phyloP scores from a whole-genome alignment of 805 yeast genomes.

The Starmerella roubikii region DNA sequence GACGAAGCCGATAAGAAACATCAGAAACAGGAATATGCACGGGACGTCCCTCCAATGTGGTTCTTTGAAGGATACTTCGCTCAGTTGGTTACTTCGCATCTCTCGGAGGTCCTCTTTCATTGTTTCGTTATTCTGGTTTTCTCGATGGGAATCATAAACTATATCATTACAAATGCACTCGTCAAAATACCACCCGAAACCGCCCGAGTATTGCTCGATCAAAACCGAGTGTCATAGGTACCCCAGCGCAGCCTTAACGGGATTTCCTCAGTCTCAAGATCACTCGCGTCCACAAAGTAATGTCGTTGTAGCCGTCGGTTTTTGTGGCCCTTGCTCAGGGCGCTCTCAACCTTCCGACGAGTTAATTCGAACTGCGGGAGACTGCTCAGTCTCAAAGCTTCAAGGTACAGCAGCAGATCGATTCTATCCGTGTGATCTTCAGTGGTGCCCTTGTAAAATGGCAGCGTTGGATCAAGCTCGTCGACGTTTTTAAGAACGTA shows the following conservation, averaged over 20 bases:
- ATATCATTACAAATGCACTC: no score
- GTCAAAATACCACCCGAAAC: no score
- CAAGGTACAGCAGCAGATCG: neutral
- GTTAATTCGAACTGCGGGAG: neutral
- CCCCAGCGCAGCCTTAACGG: no score
- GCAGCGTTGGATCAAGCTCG: neutral
- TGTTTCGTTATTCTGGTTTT: no score
- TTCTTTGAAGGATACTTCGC: neutral
- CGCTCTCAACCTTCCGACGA: neutral
- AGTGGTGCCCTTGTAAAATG: neutral
- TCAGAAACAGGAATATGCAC: conserved; percentile 23
- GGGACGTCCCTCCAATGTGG: conserved; percentile 17
- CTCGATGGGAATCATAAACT: no score
- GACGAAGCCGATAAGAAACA: conserved; percentile 47
- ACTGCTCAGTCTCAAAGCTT: neutral
- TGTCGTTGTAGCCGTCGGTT: neutral
- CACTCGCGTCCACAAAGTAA: neutral
- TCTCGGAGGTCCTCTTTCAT: no score
- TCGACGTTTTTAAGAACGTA: neutral
- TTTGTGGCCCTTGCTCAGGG: neutral
- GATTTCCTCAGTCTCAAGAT: no score
- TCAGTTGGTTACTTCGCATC: no score
- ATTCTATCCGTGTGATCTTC: neutral
- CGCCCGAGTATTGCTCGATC: no score
- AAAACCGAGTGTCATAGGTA: no score